phyloP scores from a whole-genome alignment of 1,284 basidiomycete genomes.

The Tilletia setariae region DNA sequence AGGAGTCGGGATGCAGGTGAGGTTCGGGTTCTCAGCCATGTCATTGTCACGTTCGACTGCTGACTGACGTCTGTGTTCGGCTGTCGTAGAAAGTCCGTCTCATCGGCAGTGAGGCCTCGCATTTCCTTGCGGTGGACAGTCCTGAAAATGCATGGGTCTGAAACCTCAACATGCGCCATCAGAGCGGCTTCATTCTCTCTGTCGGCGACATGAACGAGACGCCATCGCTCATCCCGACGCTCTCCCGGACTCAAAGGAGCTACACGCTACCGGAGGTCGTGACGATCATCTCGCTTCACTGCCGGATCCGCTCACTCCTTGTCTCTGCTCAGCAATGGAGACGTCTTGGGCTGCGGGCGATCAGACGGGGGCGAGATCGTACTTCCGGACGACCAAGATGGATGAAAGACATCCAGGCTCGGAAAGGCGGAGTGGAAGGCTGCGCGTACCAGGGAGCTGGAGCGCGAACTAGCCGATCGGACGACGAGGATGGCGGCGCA shows the following conservation, averaged over 20 bases:
- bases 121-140: constrained; percentile 82
- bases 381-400: too few relatives aligned
- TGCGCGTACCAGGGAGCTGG: constrained; percentile 20
- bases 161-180: constrained; percentile 79
- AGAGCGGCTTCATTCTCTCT: constrained; percentile 66
- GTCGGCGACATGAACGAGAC: constrained; percentile 49
- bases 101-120: too few relatives aligned
- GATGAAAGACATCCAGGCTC: too few relatives aligned
- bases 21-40: too few relatives aligned
- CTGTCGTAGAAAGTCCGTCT: constrained; percentile 70
- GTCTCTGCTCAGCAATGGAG: constrained; percentile 77
- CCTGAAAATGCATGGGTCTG: constrained; percentile 80
- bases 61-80: too few relatives aligned
- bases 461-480: constrained; percentile 21
- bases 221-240: constrained; percentile 70
- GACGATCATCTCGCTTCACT: too few relatives aligned
- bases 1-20: too few relatives aligned
- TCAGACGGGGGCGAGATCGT: constrained; percentile 62
- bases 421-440: constrained; percentile 50
- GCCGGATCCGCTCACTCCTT: constrained; percentile 82
- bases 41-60: too few relatives aligned
- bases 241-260: too few relatives aligned
- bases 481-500: too few relatives aligned
- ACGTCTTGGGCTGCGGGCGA: constrained; percentile 78
- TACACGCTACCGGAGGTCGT: too few relatives aligned